Base-by-base conservation (phyloP, 2,329 filamentous ascomycete species). In the Sporothrix dimorphospora region DNA sequence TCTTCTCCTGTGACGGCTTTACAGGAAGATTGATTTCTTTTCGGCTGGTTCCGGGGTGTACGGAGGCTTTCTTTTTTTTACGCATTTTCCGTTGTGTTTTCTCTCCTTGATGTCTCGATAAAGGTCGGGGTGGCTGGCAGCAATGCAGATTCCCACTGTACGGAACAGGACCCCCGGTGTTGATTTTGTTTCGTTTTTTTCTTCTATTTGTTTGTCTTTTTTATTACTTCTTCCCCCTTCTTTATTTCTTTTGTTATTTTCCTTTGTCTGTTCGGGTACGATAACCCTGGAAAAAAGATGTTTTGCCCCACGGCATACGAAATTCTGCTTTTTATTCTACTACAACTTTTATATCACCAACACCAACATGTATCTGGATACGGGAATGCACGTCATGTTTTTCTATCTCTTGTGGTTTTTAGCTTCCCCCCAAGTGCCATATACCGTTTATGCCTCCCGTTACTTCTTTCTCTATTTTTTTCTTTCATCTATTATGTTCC, bases 251-350 rank as follows among this genome's bases (percentile, higher is more conserved):
- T 21, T 66, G 42, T 59, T 16, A 65, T 27, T 72, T 38, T 71
- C 11, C 49, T 65, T 65, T 55, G 24, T 42, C 19, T 21, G 42
- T 49, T 69, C 34, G 66, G 70, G n/a, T 65, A 65, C 21, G 30
- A 66, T 61, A 47, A 57, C 24, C 55, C 72, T 51, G 70, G 67
- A 70, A 72, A 74, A 49, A 75, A 74, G 69, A 73, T 70, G 24
- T 67, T 45, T 69, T 72, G 74, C 74, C 74, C 75, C 74, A 69
- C 74, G 74, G 74, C 74, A 75, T 75, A 75, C 49, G 73, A 74
- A 51, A 68, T 30, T 55, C 21, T 57, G 12, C 24, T n/a, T n/a
- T 59, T 8, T n/a, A 12, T 40, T 53, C 53, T 71, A 12, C 49
- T 47, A 9, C 27, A 5, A 21, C 16, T 21, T 40, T 40, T 59